A percentile compares a stretch with the other conserved stretches of the same genome.
Conservation (phyloP, 805 yeast genomes). For the Cyberlindnera sargentensis region DNA sequence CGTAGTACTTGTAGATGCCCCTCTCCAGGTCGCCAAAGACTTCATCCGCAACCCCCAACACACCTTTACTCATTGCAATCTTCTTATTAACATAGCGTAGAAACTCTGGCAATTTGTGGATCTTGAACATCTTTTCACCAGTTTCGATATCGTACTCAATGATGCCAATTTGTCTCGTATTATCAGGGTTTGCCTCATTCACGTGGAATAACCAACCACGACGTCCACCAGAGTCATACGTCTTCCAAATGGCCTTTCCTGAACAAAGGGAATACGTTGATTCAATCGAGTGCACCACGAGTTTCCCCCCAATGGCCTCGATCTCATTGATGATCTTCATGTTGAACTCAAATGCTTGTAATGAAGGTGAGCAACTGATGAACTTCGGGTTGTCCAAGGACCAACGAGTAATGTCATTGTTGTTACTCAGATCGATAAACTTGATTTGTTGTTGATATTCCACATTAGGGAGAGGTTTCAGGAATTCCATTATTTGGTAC, state of each 20-base stretch:
- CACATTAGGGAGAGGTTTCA: constrained; percentile 20
- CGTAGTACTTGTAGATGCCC: constrained; percentile 37
- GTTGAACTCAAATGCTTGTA: constrained; percentile 62
- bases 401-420: constrained; percentile 54
- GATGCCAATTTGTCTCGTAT: constrained; percentile 28
- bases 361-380: constrained; percentile 37
- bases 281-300: constrained; percentile 1
- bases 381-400: constrained; percentile 42
- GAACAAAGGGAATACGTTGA: constrained; percentile 15
- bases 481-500: constrained; percentile 27
- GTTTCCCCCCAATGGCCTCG: constrained; percentile 25
- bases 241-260: constrained; percentile 23
- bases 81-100: constrained; percentile 33
- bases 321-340: constrained; percentile 47
- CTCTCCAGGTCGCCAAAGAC: constrained; percentile 36
- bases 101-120: constrained; percentile 32
- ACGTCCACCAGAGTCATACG: constrained; percentile 47
- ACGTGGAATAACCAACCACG: constrained; percentile 72
- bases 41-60: constrained; percentile 30
- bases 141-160: constrained; percentile 56
- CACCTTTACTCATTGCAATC: constrained; percentile 29
- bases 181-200: constrained; percentile 26
- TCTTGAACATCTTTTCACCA: constrained; percentile 48
- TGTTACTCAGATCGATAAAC: constrained; percentile 62
- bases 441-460: constrained; percentile 31